Percentiles rank a stretch among this genome's conserved stretches.
phyloP scores from a whole-genome alignment of 2,329 filamentous ascomycete species.

The Penicillium sp. region DNA sequence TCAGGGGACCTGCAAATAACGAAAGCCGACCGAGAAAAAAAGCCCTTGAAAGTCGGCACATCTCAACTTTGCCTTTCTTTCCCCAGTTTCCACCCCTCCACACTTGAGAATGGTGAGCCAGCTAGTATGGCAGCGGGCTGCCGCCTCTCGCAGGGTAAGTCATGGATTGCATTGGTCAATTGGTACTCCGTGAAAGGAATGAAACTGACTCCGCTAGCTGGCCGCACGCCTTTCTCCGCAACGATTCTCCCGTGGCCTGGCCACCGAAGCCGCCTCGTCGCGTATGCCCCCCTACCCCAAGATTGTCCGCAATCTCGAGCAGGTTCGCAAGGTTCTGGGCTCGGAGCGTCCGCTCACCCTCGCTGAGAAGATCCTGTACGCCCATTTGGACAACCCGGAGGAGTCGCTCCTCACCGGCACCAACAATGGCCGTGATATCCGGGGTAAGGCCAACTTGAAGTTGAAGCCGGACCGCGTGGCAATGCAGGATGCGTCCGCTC shows the following conservation, averaged over 20 bases:
- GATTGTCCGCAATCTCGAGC: constrained; percentile 73
- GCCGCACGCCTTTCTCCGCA: constrained; percentile 39
- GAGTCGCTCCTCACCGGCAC: constrained; percentile 83
- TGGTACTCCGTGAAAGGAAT: not conserved
- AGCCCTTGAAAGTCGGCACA: constrained; percentile 7
- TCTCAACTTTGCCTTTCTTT: constrained; percentile 20
- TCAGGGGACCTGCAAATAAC: constrained; percentile 26
- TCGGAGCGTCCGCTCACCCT: constrained; percentile 69
- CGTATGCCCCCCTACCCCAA: constrained; percentile 79
- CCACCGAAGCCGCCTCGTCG: constrained; percentile 47
- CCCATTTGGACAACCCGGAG: constrained; percentile 86
- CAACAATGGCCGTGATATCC: constrained; percentile 78
- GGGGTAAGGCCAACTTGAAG: constrained; percentile 89
- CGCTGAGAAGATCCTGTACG: constrained; percentile 97
- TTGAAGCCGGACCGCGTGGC: constrained; percentile 96
- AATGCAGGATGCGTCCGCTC: constrained; percentile 98
- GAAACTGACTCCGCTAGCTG: constrained; percentile 30
- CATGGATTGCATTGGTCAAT: not conserved
- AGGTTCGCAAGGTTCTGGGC: constrained; percentile 75
- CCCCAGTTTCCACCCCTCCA: constrained; percentile 18
- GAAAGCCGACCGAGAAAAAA: constrained; percentile 20
- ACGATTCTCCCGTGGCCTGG: constrained; percentile 37
- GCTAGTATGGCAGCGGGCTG: constrained; percentile 42
- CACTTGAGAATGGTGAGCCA: constrained; percentile 42
- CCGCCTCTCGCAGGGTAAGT: constrained; percentile 42